Evolutionary conservation across 257 asterid genomes (phyloP), one percentile per base, ranked within the genome.

Genomic region (Leonotis leonurus): DNA sequence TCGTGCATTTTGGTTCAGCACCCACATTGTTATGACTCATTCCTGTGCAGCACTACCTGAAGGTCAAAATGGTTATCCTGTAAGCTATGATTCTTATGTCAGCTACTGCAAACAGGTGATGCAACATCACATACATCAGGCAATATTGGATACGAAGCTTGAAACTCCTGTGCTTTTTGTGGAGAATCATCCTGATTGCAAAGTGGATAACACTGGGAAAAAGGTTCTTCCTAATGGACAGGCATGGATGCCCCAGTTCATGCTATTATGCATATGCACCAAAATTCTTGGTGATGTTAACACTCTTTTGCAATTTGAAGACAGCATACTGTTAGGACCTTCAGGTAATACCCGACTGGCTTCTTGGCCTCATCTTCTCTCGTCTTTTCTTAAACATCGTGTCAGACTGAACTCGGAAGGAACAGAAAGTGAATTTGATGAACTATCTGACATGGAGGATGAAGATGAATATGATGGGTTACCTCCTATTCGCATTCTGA

Each of bases 201-300:
- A 64, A 75, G 80, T 78, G 70, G 79, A 86, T 67, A 69, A 13
- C 72, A 36, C 56, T 2, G 96, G 97, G 56, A 82, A 70, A 71
- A 89, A 81, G 80, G 69, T 93, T 72, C 97, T 93, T 39, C 99
- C 97, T 4, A 83, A 93, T 26, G 99, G 99, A 50, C 85, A 82
- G 78, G 84, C 36, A 40, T 93, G 99, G 99, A 70, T 64, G 75
- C 74, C 90, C 62, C 88, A 74, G 70, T 83, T 93, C 80, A 61
- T 93, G 83, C 67, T 89, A 20, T 64, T 84, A 64, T 87, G 96
- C 79, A 53, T 81, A 64, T 89, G 97, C 81, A 70, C 97, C 72
- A 93, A 93, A 80, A 74, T 89, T 78, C 83, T 93, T 29, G 90
- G 90, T 50, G 95, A 93, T 72, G 97, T 89, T 33, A 89, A 79